Base-by-base conservation (phyloP, 345 rosid species). In the Lepidium sativum region DNA sequence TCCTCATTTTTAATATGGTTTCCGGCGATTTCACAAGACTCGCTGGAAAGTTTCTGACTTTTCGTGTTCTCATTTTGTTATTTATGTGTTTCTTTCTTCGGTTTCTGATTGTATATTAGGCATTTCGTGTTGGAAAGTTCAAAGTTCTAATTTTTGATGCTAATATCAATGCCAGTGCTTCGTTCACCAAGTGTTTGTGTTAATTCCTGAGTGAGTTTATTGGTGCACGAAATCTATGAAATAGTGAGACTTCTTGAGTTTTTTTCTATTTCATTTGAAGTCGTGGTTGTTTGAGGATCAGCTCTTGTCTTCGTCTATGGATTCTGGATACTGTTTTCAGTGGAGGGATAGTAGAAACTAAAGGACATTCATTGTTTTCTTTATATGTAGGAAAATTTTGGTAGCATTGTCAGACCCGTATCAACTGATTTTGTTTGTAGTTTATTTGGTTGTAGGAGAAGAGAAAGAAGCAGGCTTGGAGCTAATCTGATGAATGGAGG, bases 401-500 rank as follows among this genome's bases (percentile, higher is more conserved):
- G 5, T 34, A 1, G n/a, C 51, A 45, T 54, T 54, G 31, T 55
- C 16, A 8, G 54, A 65, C 42, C 38, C 6, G 2, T 32, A 56
- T 31, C 23, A 48, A 33, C 48, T 40, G 53, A 64, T 54, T 34
- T 40, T 33, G 25, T 65, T 42, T 60, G 8, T 65, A 42, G 56
- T 72, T 45, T 35, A 4, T 12, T 35, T n/a, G 10, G 37, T 37
- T 72, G 25, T 13, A 65, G 71, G 49, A 17, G 38, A 58, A 57
- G 48, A 59, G 9, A 47, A 37, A 63, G 38, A 39, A 49, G 20
- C 8, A 49, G 0, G 34, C n/a, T 32, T 71, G 39, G 16, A 56
- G 48, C 33, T 16, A 70, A 49, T 48, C 80, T 51, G 70, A 89
- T 89, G 98, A 84, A 70, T 34, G 78, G 82, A 79, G 76, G 84